Base-by-base conservation (phyloP, 768 basidiomycete species). In the Chalciporus chontae region DNA sequence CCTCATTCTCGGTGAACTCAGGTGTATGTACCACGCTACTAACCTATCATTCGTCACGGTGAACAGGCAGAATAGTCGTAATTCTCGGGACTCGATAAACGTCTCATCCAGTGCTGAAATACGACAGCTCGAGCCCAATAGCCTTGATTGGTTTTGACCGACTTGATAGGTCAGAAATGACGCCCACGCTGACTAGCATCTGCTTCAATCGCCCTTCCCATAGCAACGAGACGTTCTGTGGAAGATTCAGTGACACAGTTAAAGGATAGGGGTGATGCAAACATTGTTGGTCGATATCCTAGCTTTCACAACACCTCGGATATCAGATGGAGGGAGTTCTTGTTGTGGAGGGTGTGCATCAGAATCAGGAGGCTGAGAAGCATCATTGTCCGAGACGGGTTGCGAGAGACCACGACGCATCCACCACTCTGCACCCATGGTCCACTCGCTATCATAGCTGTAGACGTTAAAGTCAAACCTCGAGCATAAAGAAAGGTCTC, bases 381-480 rank as follows among this genome's bases (percentile, higher is more conserved):
- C 13, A 34, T 59, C 54, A 4, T 34, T 39, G 13, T 65, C 58
- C 13, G 51, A 48, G 27, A 45, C 45, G 8, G 62, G 53, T 46
- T 69, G 66, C 11, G 68, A 59, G 17, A 68, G 70, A 5, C 76
- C 71, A 19, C 83, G 79, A 18, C 92, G 79, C 64, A 93, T 78
- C 93, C 92, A 96, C 91, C 92, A 96, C 66, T 97, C 94, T 1
- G 89, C 87, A 3, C 95, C 95, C 73, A 97, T 80, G 9, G 90
- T 87, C 87, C 94, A 88, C 66, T 97, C 94, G 67, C 91, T 94
- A 58, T 95, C 92, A 67, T 93, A 97, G 69, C 90, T 94, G 65
- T 97, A 96, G 23, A 94, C 81, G 62, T 98, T 98, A 71, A 97
- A 93, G 64, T 97, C 93, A 63, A 94, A 98, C 18, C 91, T 83